Base-by-base conservation (phyloP, 352 stramenopile genomes). In the Thraustochytrium striatum region DNA sequence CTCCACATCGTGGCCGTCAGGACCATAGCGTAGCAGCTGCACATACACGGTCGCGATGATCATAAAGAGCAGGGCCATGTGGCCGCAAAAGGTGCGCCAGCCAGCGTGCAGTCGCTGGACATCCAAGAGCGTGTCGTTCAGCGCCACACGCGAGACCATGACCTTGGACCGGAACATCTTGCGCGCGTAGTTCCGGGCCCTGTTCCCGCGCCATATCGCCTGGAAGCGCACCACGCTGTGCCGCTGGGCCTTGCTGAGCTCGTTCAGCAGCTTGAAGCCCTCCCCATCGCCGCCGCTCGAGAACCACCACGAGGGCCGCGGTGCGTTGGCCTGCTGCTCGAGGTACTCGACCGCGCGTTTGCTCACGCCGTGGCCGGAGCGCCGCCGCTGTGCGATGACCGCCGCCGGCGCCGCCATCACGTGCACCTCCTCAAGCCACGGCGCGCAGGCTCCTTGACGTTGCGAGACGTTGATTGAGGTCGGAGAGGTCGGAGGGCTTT, bases 161-260 rank as follows among this genome's bases (percentile, higher is more conserved):
- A 61, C 65, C 41, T 75, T 75, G 7, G 32, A 13, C 11, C 44
- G 21, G 13, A 75, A 75, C 0, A 75, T 43, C n/a, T 32, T 72
- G 19, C 30, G 13, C 21, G 65, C 65, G 50, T 75, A 75, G 41
- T 75, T 75, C 16, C 65, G 44, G 5, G 65, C 65, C 1, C 65
- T 39, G n/a, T 61, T 55, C 7, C 65, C 65, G n/a, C 65, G 39
- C 13, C 65, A 75, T 9, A 61, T 9, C 3, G 65, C 65, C 30
- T 75, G 65, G 19, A 61, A 28, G 5, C 65, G 32, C 11, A 75
- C 52, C 11, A 16, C 39, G 39, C 43, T 19, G 8, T 41, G 28
- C 30, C 30, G 32, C 47, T 16, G 16, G 47, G 47, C 47, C 16
- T 25, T 55, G 47, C 25, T 25, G 16, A 55, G 16, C 16, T 55